A percentile compares a stretch with the other conserved stretches of the same genome.
Evolutionary conservation across 495 filamentous ascomycete genomes (phyloP).

Genomic region (Daldinia vernicosa): DNA sequence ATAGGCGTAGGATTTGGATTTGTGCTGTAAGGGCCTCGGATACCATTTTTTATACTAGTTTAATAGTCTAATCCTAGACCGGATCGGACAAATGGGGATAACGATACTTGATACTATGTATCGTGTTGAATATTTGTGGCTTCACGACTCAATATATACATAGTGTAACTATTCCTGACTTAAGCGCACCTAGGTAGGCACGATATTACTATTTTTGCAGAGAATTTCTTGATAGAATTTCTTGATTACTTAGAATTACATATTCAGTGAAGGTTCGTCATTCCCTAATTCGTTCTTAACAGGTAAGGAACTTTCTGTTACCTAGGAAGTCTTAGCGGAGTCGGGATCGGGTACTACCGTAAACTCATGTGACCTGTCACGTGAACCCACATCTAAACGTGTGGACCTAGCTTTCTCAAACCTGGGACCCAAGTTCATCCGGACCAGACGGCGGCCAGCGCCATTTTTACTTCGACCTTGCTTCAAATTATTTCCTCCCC

Average conservation of each 20-base stretch:
- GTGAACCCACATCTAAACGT: constrained; percentile 6
- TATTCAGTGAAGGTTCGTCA: too few relatives aligned
- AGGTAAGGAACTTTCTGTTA: neutral
- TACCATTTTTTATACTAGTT: constrained; percentile 29
- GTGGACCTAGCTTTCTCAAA: constrained; percentile 31
- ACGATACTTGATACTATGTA: neutral
- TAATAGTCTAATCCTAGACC: constrained; percentile 10
- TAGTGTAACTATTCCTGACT: too few relatives aligned
- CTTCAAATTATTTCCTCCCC: constrained; percentile 46
- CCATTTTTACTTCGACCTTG: constrained; percentile 48
- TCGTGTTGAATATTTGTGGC: neutral
- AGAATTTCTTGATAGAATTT: too few relatives aligned
- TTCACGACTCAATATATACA: neutral
- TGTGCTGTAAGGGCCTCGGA: constrained; percentile 18
- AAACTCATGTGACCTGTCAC: constrained; percentile 40
- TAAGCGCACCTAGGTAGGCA: too few relatives aligned
- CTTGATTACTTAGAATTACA: neutral
- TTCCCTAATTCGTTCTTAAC: too few relatives aligned
- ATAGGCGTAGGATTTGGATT: constrained; percentile 25
- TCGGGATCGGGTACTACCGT: constrained; percentile 33
- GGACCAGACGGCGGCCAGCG: constrained; percentile 39
- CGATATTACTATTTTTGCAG: too few relatives aligned
- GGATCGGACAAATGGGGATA: constrained; percentile 22
- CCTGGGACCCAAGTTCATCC: constrained; percentile 26
- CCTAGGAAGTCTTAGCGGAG: constrained; percentile 6